Evolutionary conservation across 1,284 basidiomycete species (phyloP).

Genomic region (Trametes hirsuta): DNA sequence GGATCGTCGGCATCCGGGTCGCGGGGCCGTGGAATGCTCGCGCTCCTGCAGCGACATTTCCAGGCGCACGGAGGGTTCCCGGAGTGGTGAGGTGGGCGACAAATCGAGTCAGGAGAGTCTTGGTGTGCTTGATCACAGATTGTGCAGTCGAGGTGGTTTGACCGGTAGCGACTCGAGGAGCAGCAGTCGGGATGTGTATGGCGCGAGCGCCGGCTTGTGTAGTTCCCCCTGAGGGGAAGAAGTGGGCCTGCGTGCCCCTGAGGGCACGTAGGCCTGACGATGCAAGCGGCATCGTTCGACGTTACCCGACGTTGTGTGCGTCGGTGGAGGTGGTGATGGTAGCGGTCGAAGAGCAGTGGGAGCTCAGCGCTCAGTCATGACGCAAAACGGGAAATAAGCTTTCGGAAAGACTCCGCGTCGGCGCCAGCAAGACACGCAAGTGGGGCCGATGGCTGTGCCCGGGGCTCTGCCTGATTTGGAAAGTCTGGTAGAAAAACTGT

Average conservation of each 20-base stretch:
- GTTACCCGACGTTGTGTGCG: background rate
- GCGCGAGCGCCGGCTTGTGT: slow-evolving; percentile 36
- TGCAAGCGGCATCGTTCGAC: slow-evolving; percentile 53
- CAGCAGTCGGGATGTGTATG: slow-evolving; percentile 47
- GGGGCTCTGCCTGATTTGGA: background rate
- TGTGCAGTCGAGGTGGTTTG: slow-evolving; percentile 44
- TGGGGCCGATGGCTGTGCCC: background rate
- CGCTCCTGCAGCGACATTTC: slow-evolving; percentile 28
- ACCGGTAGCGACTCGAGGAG: slow-evolving; percentile 31
- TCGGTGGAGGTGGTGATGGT: slow-evolving; percentile 6
- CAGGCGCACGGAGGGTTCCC: slow-evolving; percentile 45
- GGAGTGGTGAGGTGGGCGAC: slow-evolving; percentile 62
- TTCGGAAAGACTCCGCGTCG: background rate
- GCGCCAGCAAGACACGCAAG: background rate
- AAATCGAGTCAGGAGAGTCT: slow-evolving; percentile 56
- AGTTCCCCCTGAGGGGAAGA: slow-evolving; percentile 24
- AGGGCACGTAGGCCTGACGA: slow-evolving; percentile 52
- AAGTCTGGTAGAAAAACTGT: background rate
- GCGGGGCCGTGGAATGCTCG: slow-evolving; percentile 44
- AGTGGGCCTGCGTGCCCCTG: slow-evolving; percentile 38
- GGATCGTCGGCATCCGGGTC: slow-evolving; percentile 34
- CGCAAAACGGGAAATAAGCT: background rate
- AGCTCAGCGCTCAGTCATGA: background rate
- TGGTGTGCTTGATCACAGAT: slow-evolving; percentile 55
- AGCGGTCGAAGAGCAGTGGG: slow-evolving; percentile 3